A percentile compares a stretch with the other conserved stretches of the same genome.
Conservation (phyloP, 306 rosid genomes). For the cucumber (Cucumis sativus) region Cucumber_9930_V3 NC_026661.2:3137501-3138000, state of each 20-base stretch:
- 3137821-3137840: too few species aligned
- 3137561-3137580: too few species aligned
- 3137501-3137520: neutral
- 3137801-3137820: slow-evolving; percentile 27
- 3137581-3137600: too few species aligned
- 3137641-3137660: slow-evolving; percentile 63
- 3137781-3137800: slow-evolving; percentile 55
- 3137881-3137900: too few species aligned
- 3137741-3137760: slow-evolving; percentile 53
- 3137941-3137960: neutral
- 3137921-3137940: neutral
- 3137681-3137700: slow-evolving; percentile 37
- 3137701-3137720: slow-evolving; percentile 65
- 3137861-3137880: too few species aligned
- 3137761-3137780: slow-evolving; percentile 91
- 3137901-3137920: neutral
- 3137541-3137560: too few species aligned
- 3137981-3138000: neutral
- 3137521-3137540: too few species aligned
- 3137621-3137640: slow-evolving; percentile 63
- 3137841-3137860: too few species aligned
- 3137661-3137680: slow-evolving; percentile 74
- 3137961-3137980: neutral
- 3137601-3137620: slow-evolving; percentile 3
- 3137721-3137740: slow-evolving; percentile 78